These are phyloP conservation scores for Sporothrix euskadiensis DNA, from an alignment of 2,329 filamentous ascomycete genomes.

Conservation along the genomic window DNA sequence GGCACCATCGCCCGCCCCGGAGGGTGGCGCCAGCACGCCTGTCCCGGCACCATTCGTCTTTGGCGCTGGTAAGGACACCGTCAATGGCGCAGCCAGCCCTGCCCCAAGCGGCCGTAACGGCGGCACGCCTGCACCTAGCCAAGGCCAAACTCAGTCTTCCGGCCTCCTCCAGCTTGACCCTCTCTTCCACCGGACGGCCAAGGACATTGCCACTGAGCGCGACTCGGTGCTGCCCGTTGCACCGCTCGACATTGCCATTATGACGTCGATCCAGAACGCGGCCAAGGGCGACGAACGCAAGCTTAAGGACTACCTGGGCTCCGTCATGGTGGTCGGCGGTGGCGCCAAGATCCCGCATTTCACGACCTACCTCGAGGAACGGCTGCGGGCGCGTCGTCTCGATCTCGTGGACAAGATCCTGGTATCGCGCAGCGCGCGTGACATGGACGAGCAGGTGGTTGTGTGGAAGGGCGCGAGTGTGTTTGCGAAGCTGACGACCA, in stretches of 20 bases:
- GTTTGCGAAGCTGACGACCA: constrained; percentile 86
- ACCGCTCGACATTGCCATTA: constrained; percentile 83
- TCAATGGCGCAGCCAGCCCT: constrained; percentile 52
- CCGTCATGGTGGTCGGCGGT: constrained; percentile 88
- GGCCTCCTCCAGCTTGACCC: constrained; percentile 26
- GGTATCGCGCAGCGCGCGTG: constrained; percentile 73
- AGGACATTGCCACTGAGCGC: constrained; percentile 64
- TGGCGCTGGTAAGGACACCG: constrained; percentile 48
- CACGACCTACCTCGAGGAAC: constrained; percentile 78
- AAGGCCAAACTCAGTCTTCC: constrained; percentile 13
- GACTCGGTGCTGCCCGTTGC: constrained; percentile 81
- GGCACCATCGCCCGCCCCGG: constrained; percentile 83
- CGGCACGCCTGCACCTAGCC: constrained; percentile 46
- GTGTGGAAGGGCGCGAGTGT: constrained; percentile 98
- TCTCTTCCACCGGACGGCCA: constrained; percentile 50
- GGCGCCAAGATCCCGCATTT: constrained; percentile 80
- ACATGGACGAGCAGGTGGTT: constrained; percentile 96
- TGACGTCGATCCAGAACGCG: constrained; percentile 85
- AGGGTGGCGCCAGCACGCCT: constrained; percentile 67
- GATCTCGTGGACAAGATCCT: constrained; percentile 62
- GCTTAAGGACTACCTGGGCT: constrained; percentile 82
- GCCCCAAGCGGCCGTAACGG: constrained; percentile 55
- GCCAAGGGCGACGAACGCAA: constrained; percentile 89
- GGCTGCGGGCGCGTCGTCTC: constrained; percentile 66
- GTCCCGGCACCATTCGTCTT: constrained; percentile 59